These are phyloP conservation scores for Cercospora zeae-maydis DNA, from an alignment of 2,329 filamentous ascomycete species.

Conservation along the genomic window DNA sequence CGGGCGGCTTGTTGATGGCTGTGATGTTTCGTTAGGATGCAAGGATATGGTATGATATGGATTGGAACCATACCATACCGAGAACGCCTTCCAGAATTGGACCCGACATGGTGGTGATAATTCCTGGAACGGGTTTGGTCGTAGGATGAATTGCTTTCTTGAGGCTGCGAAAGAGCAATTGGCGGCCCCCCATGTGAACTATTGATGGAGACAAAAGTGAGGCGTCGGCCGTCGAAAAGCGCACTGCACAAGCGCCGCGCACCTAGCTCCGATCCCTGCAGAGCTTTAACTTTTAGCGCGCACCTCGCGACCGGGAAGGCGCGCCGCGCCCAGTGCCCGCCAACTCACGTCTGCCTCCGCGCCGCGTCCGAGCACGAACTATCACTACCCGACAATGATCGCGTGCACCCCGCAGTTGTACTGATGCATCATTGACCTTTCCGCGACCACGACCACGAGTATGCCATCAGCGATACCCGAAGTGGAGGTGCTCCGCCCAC, in stretches of 20 bases:
- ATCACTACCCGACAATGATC: slow-evolving; percentile 5
- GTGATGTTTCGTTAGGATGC: slow-evolving; percentile 14
- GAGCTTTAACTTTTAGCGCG: not conserved
- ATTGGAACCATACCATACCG: slow-evolving; percentile 44
- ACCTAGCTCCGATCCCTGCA: not conserved
- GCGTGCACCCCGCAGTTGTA: slow-evolving; percentile 1
- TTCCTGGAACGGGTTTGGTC: not conserved
- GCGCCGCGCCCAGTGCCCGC: not conserved
- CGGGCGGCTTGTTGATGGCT: slow-evolving; percentile 92
- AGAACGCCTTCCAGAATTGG: slow-evolving; percentile 57
- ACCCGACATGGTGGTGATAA: slow-evolving; percentile 17
- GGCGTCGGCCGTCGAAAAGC: not conserved
- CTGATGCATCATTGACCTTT: not conserved
- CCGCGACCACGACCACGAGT: slow-evolving; percentile 33
- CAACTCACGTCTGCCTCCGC: not conserved
- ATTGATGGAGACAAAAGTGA: not conserved
- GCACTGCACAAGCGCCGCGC: not conserved
- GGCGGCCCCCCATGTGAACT: slow-evolving; percentile 24
- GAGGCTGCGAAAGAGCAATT: slow-evolving; percentile 26
- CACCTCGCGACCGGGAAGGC: slow-evolving; percentile 2
- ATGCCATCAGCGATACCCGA: slow-evolving; percentile 30
- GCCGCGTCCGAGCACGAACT: not conserved
- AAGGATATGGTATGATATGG: slow-evolving; percentile 4
- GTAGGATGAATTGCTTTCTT: slow-evolving; percentile 11
- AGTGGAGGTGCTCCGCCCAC: slow-evolving; percentile 41